These are phyloP conservation scores for Basidioascus undulatus DNA, from an alignment of 768 basidiomycete genomes.

Conservation along the genomic window DNA sequence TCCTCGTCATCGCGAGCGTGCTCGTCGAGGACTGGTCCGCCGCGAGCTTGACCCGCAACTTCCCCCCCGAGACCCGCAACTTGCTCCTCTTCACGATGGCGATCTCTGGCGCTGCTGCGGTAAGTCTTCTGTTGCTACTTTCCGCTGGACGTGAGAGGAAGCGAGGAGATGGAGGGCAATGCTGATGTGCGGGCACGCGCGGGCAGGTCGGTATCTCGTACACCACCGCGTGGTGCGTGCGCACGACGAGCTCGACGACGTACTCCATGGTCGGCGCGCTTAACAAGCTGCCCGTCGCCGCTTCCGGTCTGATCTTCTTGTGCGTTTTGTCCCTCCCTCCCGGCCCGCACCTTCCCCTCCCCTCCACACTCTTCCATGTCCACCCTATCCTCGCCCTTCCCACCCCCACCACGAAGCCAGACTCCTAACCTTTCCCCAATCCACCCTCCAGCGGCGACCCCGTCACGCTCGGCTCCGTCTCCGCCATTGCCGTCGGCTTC, in stretches of 20 bases:
- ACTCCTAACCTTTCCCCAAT: too few species aligned
- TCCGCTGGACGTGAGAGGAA: too few species aligned
- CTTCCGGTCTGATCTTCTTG: conserved; percentile 97
- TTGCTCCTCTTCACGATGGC: conserved; percentile 67
- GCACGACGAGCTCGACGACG: conserved; percentile 90
- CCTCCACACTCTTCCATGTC: too few species aligned
- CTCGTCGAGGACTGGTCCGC: conserved; percentile 71
- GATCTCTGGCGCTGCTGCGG: conserved; percentile 92
- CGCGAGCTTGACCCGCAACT: conserved; percentile 53
- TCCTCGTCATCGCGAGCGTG: conserved; percentile 57
- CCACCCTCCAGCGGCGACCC: too few species aligned
- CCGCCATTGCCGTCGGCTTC: conserved; percentile 68
- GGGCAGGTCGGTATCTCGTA: too few species aligned
- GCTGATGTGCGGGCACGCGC: too few species aligned
- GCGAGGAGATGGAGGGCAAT: too few species aligned
- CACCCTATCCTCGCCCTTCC: too few species aligned
- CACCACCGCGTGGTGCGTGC: conserved; percentile 94
- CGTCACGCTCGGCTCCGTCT: conserved; percentile 66
- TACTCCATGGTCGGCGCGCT: conserved; percentile 79
- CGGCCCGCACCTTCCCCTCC: too few species aligned
- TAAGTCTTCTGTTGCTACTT: too few species aligned
- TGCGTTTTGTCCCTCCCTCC: too few species aligned
- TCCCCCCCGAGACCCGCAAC: conserved; percentile 57
- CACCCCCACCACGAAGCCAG: too few species aligned
- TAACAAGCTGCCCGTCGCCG: conserved; percentile 93